Evolutionary conservation across 2,329 filamentous ascomycete species (phyloP).

Genomic region (Fusarium sp.): DNA sequence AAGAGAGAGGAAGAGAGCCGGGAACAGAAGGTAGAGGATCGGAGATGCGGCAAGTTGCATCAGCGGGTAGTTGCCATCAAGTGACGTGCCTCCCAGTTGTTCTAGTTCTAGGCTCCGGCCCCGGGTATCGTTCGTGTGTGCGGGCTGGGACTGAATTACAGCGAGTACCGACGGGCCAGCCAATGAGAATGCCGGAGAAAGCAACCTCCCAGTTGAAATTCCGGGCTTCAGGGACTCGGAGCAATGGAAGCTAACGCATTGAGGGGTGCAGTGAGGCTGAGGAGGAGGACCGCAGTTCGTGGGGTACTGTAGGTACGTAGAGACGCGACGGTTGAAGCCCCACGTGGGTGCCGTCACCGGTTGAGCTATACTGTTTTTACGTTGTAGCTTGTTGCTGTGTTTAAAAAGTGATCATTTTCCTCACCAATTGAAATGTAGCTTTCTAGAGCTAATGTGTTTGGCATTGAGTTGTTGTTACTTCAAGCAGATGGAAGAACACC

Average conservation of each 20-base stretch:
- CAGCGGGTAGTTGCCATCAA: slow-evolving; percentile 31
- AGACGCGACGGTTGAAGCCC: slow-evolving; percentile 8
- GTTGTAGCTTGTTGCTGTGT: not conserved
- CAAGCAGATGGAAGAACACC: not conserved
- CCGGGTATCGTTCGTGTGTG: not conserved
- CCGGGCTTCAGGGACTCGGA: slow-evolving; percentile 26
- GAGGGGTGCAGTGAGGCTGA: slow-evolving; percentile 22
- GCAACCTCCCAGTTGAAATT: slow-evolving; percentile 1
- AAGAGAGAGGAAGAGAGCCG: slow-evolving; percentile 1
- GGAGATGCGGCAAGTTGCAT: slow-evolving; percentile 40
- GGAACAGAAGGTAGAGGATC: slow-evolving; percentile 10
- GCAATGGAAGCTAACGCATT: slow-evolving; percentile 41
- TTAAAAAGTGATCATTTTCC: not conserved
- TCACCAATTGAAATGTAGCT: not conserved
- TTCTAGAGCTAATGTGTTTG: not conserved
- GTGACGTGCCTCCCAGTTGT: slow-evolving; percentile 36
- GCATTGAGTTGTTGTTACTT: not conserved
- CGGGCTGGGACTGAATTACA: not conserved
- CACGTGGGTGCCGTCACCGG: slow-evolving; percentile 9
- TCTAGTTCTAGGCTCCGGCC: not conserved
- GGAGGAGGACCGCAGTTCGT: slow-evolving; percentile 1
- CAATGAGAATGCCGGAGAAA: slow-evolving; percentile 22
- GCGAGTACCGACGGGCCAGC: slow-evolving; percentile 2
- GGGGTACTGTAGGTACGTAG: slow-evolving; percentile 19
- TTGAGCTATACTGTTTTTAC: not conserved